Conservation (phyloP, 2,329 filamentous ascomycete genomes). For the Atkinsonella hypoxylon region DNA sequence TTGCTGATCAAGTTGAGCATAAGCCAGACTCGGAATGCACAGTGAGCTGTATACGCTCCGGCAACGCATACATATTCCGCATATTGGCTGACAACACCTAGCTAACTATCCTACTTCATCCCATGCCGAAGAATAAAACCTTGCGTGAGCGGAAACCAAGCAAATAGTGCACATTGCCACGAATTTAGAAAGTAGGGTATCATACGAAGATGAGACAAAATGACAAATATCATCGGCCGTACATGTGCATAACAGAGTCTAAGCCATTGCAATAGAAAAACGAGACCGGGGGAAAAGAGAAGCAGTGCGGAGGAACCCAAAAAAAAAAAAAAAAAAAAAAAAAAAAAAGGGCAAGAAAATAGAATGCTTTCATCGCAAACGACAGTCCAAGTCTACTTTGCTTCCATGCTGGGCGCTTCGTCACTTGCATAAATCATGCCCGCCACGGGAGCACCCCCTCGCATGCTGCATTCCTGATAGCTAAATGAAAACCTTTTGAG, state of each 20-base stretch:
- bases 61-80: not conserved
- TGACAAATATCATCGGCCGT: not conserved
- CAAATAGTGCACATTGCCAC: not conserved
- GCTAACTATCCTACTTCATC: not conserved
- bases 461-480: too few species aligned
- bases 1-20: too few species aligned
- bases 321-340: not conserved
- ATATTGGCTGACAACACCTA: not conserved
- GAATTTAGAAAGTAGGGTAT: not conserved
- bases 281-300: not conserved
- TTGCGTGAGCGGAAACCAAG: not conserved
- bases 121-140: not conserved
- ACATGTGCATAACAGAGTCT: not conserved
- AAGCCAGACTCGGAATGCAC: not conserved
- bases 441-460: too few species aligned
- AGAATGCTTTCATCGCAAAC: too few species aligned
- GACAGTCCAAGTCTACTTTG: too few species aligned
- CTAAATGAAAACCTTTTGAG: too few species aligned
- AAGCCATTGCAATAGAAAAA: not conserved
- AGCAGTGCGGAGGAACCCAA: not conserved
- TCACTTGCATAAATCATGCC: too few species aligned
- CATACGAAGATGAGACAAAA: not conserved
- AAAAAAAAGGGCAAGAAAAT: not conserved
- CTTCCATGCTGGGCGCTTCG: too few species aligned
- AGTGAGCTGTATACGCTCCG: not conserved